Evolutionary conservation across 2,329 filamentous ascomycete species (phyloP).

Genomic region (Penicillium nordicum): DNA sequence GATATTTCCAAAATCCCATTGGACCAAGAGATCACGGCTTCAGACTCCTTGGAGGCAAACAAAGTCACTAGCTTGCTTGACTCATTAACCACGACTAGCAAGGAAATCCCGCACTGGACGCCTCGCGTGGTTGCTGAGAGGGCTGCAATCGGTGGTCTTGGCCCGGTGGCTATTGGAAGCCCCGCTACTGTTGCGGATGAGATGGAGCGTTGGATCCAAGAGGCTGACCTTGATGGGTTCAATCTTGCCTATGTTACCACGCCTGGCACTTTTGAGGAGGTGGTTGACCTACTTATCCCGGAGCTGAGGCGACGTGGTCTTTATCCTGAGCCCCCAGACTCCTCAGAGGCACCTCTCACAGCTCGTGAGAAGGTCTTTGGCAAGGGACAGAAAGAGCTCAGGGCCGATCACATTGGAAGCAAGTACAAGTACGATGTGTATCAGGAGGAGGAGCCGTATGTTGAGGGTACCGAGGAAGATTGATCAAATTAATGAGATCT

Average conservation of each 20-base stretch:
- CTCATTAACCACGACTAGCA: constrained; percentile 49
- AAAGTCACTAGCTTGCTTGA: constrained; percentile 51
- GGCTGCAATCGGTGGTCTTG: constrained; percentile 49
- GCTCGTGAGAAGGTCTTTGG: constrained; percentile 62
- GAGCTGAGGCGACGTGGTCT: constrained; percentile 45
- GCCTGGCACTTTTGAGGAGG: constrained; percentile 52
- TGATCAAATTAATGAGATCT: neutral
- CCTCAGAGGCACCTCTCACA: constrained; percentile 37
- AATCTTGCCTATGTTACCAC: constrained; percentile 49
- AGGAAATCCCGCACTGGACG: constrained; percentile 48
- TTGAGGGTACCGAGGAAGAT: constrained; percentile 4
- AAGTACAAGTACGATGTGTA: constrained; percentile 63
- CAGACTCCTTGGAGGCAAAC: constrained; percentile 53
- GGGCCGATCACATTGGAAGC: constrained; percentile 58
- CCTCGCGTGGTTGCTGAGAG: constrained; percentile 47
- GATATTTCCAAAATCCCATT: constrained; percentile 57
- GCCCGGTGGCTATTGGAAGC: constrained; percentile 49
- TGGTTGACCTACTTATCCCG: constrained; percentile 50
- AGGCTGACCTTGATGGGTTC: constrained; percentile 44
- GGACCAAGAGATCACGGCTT: constrained; percentile 55
- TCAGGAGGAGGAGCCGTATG: constrained; percentile 49
- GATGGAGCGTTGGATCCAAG: constrained; percentile 47
- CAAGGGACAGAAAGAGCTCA: constrained; percentile 54
- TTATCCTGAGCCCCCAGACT: constrained; percentile 37
- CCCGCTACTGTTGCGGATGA: constrained; percentile 47